Conservation (phyloP, 805 yeast genomes). For the Nematodospora valgi region DNA sequence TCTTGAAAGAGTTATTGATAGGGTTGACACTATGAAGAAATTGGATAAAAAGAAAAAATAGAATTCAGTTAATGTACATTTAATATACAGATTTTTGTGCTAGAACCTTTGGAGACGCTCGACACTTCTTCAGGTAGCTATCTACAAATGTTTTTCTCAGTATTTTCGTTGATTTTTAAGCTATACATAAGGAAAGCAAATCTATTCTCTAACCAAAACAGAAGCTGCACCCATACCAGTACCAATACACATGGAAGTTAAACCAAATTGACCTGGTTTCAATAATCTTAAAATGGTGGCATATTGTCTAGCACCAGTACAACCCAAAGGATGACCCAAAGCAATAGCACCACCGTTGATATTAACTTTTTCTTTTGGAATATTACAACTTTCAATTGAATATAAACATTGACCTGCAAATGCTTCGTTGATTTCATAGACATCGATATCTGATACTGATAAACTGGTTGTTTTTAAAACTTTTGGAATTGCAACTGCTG, state of each 20-base stretch:
- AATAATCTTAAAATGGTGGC: conserved; percentile 84
- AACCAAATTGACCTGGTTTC: conserved; percentile 76
- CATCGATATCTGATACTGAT: conserved; percentile 59
- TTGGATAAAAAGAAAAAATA: conserved; percentile 16
- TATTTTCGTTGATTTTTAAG: too few species aligned
- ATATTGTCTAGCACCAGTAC: conserved; percentile 80
- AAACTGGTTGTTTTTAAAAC: conserved; percentile 63
- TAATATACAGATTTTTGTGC: neutral
- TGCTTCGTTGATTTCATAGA: conserved; percentile 93
- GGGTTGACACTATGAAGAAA: conserved; percentile 43
- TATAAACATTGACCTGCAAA: conserved; percentile 92
- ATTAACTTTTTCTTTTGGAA: conserved; percentile 63
- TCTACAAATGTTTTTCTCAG: too few species aligned
- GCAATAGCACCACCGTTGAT: conserved; percentile 98
- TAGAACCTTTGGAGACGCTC: too few species aligned
- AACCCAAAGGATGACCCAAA: conserved; percentile 79
- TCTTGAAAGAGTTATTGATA: conserved; percentile 55
- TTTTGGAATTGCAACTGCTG: conserved; percentile 91
- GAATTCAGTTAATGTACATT: too few species aligned
- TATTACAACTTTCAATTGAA: conserved; percentile 60
- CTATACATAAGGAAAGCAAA: neutral
- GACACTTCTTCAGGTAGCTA: too few species aligned
- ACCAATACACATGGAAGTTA: conserved; percentile 95
- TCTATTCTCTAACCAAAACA: conserved; percentile 71
- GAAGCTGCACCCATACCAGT: conserved; percentile 99